A percentile compares a stretch with the other conserved stretches of the same genome.
phyloP scores from a whole-genome alignment of 495 filamentous ascomycete genomes.

The Jackrogersella multiformis region DNA sequence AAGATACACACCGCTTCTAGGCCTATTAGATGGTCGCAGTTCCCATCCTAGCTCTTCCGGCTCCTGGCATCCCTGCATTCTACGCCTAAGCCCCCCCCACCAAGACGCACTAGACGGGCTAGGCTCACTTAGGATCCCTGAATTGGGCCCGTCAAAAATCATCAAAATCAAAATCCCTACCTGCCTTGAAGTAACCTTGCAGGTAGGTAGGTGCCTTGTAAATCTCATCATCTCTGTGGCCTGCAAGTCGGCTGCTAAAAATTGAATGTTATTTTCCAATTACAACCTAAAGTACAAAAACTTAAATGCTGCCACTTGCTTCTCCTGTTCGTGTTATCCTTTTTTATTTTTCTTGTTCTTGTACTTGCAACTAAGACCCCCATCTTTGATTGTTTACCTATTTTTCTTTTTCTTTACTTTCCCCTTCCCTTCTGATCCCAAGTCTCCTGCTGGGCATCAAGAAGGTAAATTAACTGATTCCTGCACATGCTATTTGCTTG shows the following conservation, averaged over 20 bases:
- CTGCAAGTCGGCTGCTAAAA: slow-evolving; percentile 16
- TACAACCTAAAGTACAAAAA: slow-evolving; percentile 40
- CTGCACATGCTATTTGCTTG: slow-evolving; percentile 33
- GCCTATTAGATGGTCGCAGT: slow-evolving; percentile 34
- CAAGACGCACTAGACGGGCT: slow-evolving; percentile 7
- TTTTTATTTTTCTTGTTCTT: too few relatives aligned
- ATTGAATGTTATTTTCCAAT: background rate
- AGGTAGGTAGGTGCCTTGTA: too few relatives aligned
- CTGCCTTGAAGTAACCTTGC: too few relatives aligned
- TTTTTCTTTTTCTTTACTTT: background rate
- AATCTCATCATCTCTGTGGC: slow-evolving; percentile 34
- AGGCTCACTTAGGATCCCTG: slow-evolving; percentile 16
- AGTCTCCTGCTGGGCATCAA: slow-evolving; percentile 37
- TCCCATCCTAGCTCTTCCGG: slow-evolving; percentile 18
- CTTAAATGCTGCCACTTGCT: slow-evolving; percentile 34
- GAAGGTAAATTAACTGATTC: slow-evolving; percentile 4
- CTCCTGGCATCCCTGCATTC: slow-evolving; percentile 2
- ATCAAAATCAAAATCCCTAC: too few relatives aligned
- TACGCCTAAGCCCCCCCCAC: slow-evolving; percentile 30
- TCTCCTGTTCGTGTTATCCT: slow-evolving; percentile 6
- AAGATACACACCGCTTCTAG: slow-evolving; percentile 21
- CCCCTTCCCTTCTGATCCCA: background rate
- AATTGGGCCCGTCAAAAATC: slow-evolving; percentile 25
- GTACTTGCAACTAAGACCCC: slow-evolving; percentile 29
- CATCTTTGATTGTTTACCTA: background rate